Percentiles rank a stretch among this genome's conserved stretches.
phyloP scores from a whole-genome alignment of 352 stramenopile species.

The Elongisporangium senticosum region DNA sequence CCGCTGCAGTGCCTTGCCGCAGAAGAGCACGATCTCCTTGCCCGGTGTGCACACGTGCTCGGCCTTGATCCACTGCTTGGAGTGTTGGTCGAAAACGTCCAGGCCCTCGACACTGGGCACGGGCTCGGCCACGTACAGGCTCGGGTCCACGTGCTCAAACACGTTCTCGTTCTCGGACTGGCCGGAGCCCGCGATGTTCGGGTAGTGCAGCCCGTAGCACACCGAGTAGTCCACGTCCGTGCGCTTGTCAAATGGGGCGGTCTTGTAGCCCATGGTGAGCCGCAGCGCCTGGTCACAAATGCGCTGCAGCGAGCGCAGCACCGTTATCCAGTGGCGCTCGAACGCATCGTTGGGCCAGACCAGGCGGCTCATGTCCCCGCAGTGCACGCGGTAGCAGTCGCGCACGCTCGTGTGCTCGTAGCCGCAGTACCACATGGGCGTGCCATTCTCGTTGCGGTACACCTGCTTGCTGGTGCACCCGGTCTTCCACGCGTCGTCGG shows the following conservation, averaged over 20 bases:
- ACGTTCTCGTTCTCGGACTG: slow-evolving; percentile 55
- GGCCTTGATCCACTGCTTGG: slow-evolving; percentile 43
- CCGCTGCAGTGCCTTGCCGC: slow-evolving; percentile 42
- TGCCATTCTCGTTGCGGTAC: slow-evolving; percentile 51
- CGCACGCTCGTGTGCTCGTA: slow-evolving; percentile 54
- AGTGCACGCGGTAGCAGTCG: slow-evolving; percentile 55
- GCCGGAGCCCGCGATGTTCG: slow-evolving; percentile 40
- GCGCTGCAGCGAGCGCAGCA: slow-evolving; percentile 37
- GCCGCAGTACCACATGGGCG: slow-evolving; percentile 59
- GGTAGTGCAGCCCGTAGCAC: slow-evolving; percentile 62
- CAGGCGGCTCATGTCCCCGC: slow-evolving; percentile 39
- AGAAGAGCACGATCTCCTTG: slow-evolving; percentile 59
- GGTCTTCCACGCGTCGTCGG: slow-evolving; percentile 29
- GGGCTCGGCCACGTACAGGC: slow-evolving; percentile 51
- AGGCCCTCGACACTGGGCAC: slow-evolving; percentile 46
- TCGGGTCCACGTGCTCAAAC: slow-evolving; percentile 62
- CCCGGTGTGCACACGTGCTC: slow-evolving; percentile 43
- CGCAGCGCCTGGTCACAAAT: slow-evolving; percentile 50
- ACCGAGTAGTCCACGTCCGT: slow-evolving; percentile 45
- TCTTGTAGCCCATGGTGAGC: slow-evolving; percentile 40
- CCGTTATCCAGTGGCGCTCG: slow-evolving; percentile 29
- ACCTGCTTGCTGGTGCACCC: slow-evolving; percentile 46
- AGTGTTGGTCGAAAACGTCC: slow-evolving; percentile 48
- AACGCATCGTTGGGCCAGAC: slow-evolving; percentile 39
- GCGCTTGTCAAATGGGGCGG: slow-evolving; percentile 20